Conservation (phyloP, 768 basidiomycete genomes). For the Russula foetens region DNA sequence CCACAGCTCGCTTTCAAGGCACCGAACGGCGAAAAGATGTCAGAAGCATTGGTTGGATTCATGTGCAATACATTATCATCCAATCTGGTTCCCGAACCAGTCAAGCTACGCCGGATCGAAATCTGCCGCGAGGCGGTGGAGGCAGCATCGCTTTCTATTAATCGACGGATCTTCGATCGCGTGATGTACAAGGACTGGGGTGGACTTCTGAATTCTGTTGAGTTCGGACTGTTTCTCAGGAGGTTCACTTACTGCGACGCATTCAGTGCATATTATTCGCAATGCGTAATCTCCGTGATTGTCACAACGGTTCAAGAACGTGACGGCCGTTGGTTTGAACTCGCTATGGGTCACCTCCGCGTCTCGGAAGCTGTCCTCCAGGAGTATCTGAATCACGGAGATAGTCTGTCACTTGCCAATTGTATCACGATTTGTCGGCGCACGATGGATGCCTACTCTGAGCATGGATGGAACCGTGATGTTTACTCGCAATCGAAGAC, state of each 20-base stretch:
- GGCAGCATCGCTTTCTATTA: no score
- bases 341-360: background rate
- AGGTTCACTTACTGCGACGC: background rate
- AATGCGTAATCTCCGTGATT: background rate
- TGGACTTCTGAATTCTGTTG: no score
- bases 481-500: background rate
- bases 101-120: no score
- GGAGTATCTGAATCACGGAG: background rate
- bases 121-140: no score
- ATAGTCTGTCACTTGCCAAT: background rate
- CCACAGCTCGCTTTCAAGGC: background rate
- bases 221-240: no score
- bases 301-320: background rate
- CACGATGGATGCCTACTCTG: background rate
- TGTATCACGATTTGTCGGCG: background rate
- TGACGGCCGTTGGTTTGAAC: background rate
- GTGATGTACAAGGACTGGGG: no score
- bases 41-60: no score
- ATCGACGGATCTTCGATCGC: no score
- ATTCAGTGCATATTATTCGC: background rate
- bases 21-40: no score
- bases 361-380: background rate
- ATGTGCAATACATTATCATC: no score
- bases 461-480: background rate
- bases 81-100: no score